Conservation (phyloP, 805 yeast species). For the Candida odintsovae region DNA sequence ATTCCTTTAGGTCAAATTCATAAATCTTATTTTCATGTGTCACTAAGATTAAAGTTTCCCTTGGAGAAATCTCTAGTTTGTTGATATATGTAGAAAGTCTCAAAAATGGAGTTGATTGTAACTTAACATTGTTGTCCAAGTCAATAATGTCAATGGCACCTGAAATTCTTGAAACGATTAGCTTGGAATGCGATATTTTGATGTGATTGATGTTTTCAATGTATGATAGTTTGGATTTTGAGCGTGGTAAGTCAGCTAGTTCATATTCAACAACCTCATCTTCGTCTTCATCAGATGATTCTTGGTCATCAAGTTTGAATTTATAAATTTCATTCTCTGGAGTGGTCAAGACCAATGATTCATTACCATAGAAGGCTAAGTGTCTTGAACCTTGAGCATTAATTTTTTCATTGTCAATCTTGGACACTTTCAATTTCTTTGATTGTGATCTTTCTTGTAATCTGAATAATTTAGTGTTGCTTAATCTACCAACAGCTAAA, state of each 20-base stretch:
- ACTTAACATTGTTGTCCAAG: constrained; percentile 21
- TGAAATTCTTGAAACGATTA: constrained; percentile 57
- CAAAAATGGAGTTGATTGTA: constrained; percentile 41
- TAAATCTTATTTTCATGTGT: constrained; percentile 70
- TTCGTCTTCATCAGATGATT: constrained; percentile 25
- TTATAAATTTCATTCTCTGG: constrained; percentile 56
- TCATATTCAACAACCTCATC: constrained; percentile 28
- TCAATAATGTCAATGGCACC: constrained; percentile 56
- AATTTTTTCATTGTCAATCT: constrained; percentile 37
- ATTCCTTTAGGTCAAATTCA: constrained; percentile 48
- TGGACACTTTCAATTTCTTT: constrained; percentile 41
- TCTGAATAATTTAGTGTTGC: constrained; percentile 62
- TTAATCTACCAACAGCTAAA: constrained; percentile 66
- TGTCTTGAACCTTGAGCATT: constrained; percentile 50
- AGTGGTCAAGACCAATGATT: constrained; percentile 45
- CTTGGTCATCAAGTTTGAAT: constrained; percentile 28
- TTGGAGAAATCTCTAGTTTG: constrained; percentile 48
- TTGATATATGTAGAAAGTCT: constrained; percentile 57
- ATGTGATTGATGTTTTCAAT: constrained; percentile 47
- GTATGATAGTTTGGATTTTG: constrained; percentile 36
- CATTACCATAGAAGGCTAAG: constrained; percentile 41
- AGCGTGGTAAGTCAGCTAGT: constrained; percentile 31
- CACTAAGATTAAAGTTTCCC: constrained; percentile 51
- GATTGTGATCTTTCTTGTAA: constrained; percentile 36
- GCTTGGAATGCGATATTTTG: constrained; percentile 37